Evolutionary conservation across 768 basidiomycete species (phyloP), one percentile per base, ranked within the genome.

Genomic region (Calocybe cyanea): DNA sequence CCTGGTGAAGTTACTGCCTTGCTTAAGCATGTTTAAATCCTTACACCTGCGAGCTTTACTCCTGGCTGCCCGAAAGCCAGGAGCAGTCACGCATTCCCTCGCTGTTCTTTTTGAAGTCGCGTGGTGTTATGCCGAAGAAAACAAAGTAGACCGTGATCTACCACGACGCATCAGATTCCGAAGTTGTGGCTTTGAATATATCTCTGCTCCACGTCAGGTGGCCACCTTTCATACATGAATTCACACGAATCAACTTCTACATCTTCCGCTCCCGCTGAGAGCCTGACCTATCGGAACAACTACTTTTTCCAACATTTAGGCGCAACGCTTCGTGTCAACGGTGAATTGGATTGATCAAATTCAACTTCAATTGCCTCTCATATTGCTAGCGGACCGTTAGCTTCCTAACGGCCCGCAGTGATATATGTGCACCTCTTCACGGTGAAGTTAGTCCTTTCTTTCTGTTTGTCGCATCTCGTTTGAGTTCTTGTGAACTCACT

Each of bases 281-380:
- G 24, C 43, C 33, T 44, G 43, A 44, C 43, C 43, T 44, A 9
- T 19, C 15, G 9, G 13, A 44, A 13, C 43, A 34, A 23, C n/a
- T 17, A 34, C 21, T 44, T 44, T 44, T 11, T 38, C 34, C 43
- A 36, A 44, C n/a, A 30, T 36, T 44, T 38, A 25, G 23, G 35
- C 43, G 36, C 10, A 24, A 43, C 8, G 25, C n/a, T 13, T 24
- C 7, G 14, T 14, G 5, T 23, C 20, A 3, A 18, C 18, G 5
- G 23, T 32, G 14, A 21, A 3, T 15, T 9, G 7, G 21, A 19
- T 35, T 35, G 18, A 35, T 43, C 41, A n/a, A 35, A 34, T 32
- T 35, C 17, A 31, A 38, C 19, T 37, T 6, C 32, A 30, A n/a
- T n/a, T 24, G 10, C 18, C 24, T n/a, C 25, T 18, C 3, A 15